phyloP scores from a whole-genome alignment of 305 asterid genomes.

The Solanum hybrid region DNA sequence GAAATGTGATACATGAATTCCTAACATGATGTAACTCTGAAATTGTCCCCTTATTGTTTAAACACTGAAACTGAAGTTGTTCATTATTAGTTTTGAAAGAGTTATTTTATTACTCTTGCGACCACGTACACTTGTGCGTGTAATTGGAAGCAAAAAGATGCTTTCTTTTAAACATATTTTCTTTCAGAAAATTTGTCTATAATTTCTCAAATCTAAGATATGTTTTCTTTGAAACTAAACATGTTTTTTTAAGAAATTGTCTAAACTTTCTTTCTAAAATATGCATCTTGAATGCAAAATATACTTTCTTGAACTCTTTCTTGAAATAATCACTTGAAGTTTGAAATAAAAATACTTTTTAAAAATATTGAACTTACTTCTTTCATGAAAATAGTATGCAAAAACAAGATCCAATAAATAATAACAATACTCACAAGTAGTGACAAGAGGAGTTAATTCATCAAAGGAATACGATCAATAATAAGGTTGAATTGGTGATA shows the following conservation, averaged over 20 bases:
- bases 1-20: neutral
- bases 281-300: neutral
- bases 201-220: neutral
- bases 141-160: neutral
- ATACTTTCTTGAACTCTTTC: neutral
- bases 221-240: neutral
- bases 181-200: neutral
- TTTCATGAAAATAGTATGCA: neutral
- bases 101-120: neutral
- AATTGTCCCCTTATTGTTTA: neutral
- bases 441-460: neutral
- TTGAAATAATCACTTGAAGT: neutral
- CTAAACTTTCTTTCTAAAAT: neutral
- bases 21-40: neutral
- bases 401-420: neutral
- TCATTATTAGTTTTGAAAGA: neutral
- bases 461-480: neutral
- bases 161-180: neutral
- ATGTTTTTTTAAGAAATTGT: neutral
- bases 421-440: neutral
- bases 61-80: neutral
- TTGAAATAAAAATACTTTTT: neutral
- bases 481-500: neutral
- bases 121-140: neutral
- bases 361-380: neutral